These are phyloP conservation scores for Suhomyces maxii DNA, from an alignment of 1,139 yeast genomes.

Conservation along the genomic window DNA sequence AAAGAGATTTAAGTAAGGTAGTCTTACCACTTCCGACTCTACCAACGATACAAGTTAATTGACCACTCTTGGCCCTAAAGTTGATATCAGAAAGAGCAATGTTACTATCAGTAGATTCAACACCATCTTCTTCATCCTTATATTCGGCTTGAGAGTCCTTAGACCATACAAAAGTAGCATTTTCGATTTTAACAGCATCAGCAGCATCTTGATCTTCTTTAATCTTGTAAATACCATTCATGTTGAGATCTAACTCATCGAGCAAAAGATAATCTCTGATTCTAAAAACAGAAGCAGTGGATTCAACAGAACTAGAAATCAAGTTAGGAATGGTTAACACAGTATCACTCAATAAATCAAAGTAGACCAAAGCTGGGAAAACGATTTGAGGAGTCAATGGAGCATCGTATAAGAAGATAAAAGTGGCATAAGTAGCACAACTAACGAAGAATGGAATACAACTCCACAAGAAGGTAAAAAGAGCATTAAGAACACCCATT, in stretches of 20 bases:
- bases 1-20: slow-evolving; percentile 24
- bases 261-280: slow-evolving; percentile 22
- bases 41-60: slow-evolving; percentile 30
- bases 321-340: slow-evolving; percentile 23
- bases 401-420: slow-evolving; percentile 16
- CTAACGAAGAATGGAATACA: slow-evolving; percentile 26
- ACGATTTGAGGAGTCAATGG: slow-evolving; percentile 25
- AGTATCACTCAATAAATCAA: slow-evolving; percentile 27
- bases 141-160: slow-evolving; percentile 11
- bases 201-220: slow-evolving; percentile 6
- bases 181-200: slow-evolving; percentile 17
- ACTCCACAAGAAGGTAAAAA: slow-evolving; percentile 22
- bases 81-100: slow-evolving; percentile 24
- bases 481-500: slow-evolving; percentile 23
- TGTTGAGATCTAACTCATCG: slow-evolving; percentile 22
- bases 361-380: slow-evolving; percentile 28
- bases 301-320: slow-evolving; percentile 21
- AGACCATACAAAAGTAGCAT: slow-evolving; percentile 28
- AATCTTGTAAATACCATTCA: slow-evolving; percentile 13
- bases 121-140: slow-evolving; percentile 23
- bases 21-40: slow-evolving; percentile 32
- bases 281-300: slow-evolving; percentile 25
- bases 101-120: slow-evolving; percentile 16
- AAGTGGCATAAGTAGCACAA: slow-evolving; percentile 21
- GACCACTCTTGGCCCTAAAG: slow-evolving; percentile 25